Base-by-base conservation (phyloP, 768 basidiomycete genomes). In the Lyophyllum semitale region DNA sequence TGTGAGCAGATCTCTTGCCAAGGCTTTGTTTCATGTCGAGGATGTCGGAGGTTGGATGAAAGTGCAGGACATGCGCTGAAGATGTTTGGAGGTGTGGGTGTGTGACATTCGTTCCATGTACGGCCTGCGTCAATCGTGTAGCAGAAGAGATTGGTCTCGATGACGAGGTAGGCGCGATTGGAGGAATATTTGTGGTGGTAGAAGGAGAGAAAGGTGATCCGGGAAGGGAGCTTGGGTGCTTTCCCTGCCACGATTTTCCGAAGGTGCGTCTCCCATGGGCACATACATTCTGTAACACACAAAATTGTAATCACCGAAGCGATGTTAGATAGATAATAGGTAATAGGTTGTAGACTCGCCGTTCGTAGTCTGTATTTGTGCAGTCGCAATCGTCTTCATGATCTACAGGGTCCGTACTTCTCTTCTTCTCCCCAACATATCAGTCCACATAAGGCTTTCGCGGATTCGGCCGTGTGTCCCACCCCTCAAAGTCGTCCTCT, bases 111-210 rank as follows among this genome's bases (percentile, higher is more conserved):
- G 57, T 82, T 73, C 96, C 96, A 99, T 1, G 71, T 71, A 17
- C 78, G 72, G 5, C 95, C 97, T 1, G 84, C 83, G 70, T 94
- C 84, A 27, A 90, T 95, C 7, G 97, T 98, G 67, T 88, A 88
- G 73, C 77, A 93, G 67, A 83, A 88, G 44, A 73, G 77, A 8
- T 73, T 59, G 1, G 76, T 74, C 42, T 80, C 76, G 13, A 94
- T 96, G 74, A 98, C 83, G 59, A 98, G 85, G 73, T 91, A 98
- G 2, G 95, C 96, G 11, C 95, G 89, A 57, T 92, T 92, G 46
- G 78, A 60, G 18, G 83, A 71, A 73, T 89, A 90, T 30, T 80
- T 73, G 76, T 99, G 96, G 75, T 95, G 91, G 63, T 90, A 90
- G 71, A 98, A 89, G 0, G 81, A 85, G 32, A 97, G 73, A 76